These are phyloP conservation scores for Dinochytrium kinnereticum DNA, from an alignment of 371 early-diverging fungal genomes.

Conservation along the genomic window DNA sequence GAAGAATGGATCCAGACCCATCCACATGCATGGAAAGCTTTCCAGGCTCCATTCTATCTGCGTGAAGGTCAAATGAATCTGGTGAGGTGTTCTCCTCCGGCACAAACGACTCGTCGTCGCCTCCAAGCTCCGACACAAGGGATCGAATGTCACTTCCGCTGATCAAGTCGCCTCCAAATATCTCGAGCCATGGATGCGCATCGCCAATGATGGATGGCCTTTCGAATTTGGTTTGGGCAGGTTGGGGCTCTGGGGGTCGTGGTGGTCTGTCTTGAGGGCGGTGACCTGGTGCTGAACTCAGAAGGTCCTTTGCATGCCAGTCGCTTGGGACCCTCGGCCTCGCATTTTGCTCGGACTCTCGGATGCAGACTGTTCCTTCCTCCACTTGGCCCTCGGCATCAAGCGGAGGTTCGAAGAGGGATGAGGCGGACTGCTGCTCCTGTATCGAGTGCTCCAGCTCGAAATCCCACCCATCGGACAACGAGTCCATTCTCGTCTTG, in stretches of 20 bases:
- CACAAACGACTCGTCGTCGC: constrained; percentile 3
- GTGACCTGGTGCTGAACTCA: neutral
- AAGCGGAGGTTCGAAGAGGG: neutral
- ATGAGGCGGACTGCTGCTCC: neutral
- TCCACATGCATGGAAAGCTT: neutral
- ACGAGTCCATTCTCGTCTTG: too few species aligned
- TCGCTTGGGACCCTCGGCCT: neutral
- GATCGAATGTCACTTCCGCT: neutral
- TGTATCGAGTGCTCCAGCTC: neutral
- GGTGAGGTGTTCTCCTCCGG: neutral
- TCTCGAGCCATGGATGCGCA: neutral
- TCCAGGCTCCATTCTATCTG: neutral
- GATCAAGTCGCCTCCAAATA: constrained; percentile 1
- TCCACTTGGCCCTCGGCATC: too few species aligned
- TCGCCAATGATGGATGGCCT: neutral
- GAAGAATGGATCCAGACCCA: neutral
- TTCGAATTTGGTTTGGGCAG: neutral
- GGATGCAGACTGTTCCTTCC: neutral
- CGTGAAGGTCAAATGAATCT: neutral
- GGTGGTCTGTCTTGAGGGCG: neutral
- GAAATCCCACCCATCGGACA: constrained; percentile 9
- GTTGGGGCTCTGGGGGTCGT: neutral
- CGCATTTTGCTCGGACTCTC: neutral
- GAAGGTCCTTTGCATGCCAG: neutral
- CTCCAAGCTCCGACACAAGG: neutral